Evolutionary conservation across 441 rosid species (phyloP).

Genomic region (Adansonia rubrostipa): DNA sequence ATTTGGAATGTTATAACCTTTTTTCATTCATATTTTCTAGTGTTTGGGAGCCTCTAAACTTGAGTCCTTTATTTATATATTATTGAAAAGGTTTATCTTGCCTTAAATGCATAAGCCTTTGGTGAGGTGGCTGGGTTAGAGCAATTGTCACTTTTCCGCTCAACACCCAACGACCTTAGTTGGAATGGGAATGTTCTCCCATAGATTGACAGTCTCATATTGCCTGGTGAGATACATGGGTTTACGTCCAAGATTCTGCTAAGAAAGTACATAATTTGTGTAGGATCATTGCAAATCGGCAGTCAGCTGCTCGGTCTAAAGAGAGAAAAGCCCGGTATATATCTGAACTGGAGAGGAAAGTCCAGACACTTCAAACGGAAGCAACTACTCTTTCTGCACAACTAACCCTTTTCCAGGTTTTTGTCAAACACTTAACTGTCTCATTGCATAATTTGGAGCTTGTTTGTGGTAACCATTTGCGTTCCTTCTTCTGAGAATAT

Average conservation of each 20-base stretch:
- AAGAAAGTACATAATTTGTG: slow-evolving; percentile 10
- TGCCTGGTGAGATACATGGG: not conserved
- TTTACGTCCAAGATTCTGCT: slow-evolving; percentile 14
- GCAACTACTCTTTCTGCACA: slow-evolving; percentile 90
- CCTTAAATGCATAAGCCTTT: not conserved
- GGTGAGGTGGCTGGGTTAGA: slow-evolving; percentile 10
- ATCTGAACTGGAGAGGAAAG: slow-evolving; percentile 80
- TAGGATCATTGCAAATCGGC: slow-evolving; percentile 88
- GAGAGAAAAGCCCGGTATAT: slow-evolving; percentile 91
- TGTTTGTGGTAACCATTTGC: not conserved
- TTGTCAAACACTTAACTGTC: not conserved
- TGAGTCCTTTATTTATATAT: not conserved
- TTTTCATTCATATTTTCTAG: not conserved
- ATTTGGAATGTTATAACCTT: not conserved
- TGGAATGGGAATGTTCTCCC: not conserved
- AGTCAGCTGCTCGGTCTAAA: slow-evolving; percentile 89
- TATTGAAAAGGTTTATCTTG: not conserved
- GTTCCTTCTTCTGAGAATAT: not conserved
- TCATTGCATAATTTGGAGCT: not conserved
- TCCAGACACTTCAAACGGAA: slow-evolving; percentile 87
- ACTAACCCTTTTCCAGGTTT: slow-evolving; percentile 81
- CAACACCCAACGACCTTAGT: not conserved
- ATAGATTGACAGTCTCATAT: not conserved
- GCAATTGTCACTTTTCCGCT: not conserved
- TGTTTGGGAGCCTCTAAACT: not conserved